Base-by-base conservation (phyloP, 2,329 filamentous ascomycete species). In the Dactylellina parvicollis region DNA sequence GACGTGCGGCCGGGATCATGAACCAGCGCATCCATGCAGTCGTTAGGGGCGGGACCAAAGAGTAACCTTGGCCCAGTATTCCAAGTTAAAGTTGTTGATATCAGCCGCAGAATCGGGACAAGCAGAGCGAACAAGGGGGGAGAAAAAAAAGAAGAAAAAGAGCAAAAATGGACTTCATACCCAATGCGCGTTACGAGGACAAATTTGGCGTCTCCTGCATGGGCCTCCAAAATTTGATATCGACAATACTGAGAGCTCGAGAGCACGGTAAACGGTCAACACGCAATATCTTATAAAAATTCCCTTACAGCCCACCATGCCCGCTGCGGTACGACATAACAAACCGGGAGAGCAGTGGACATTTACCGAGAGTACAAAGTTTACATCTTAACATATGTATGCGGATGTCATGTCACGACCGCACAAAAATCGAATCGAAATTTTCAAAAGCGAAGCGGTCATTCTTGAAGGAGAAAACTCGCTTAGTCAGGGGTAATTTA, bases 201-300 rank as follows among this genome's bases (percentile, higher is more conserved):
- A 69, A 69, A 54, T 69, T 47, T 55, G 64, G 55, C 44, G 42
- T 55, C 46, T 47, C 50, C 61, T 65, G 49, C 62, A 47, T 56
- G 30, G 4, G 4, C 10, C 14, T 38, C 18, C 26, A 26, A 40
- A 22, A 24, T 36, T 38, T 16, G 24, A 65, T 32, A 55, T 12
- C 20, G 42, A 14, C 12, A 4, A 38, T 4, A 14, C 12, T 9
- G 34, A 14, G 16, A 38, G 34, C 34, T n/a, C 34, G 16, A 38
- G 34, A 14, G 12, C 4, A 7, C 12, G 3, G 34, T 38, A n/a
- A 50, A 52, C 12, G 10, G 10, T 40, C 38, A 49, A 26, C 52
- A 34, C 22, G 20, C 20, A 42, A 24, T 30, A 24, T 60, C 38
- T 49, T 30, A 30, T 38, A 9, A 38, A 14, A 14, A 3, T 7